Evolutionary conservation across 164 flowering plant genomes (phyloP).

Genomic region (Magnolia sinica): DNA sequence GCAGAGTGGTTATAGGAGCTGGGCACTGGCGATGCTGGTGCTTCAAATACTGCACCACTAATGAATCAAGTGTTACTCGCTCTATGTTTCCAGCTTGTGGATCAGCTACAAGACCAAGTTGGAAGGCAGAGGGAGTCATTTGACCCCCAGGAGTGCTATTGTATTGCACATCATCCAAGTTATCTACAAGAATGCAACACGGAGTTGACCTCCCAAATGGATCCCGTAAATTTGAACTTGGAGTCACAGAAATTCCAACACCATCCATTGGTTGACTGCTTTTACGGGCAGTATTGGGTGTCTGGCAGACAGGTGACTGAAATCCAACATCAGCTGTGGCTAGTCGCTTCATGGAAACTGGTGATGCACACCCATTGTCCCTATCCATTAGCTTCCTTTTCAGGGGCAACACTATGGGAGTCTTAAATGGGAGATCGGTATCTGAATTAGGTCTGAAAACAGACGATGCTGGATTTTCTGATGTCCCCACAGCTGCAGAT

Average conservation of each 20-base stretch:
- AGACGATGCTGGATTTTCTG: conserved; percentile 38
- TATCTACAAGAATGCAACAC: conserved; percentile 27
- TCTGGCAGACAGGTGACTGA: conserved; percentile 51
- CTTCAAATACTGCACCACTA: conserved; percentile 90
- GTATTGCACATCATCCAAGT: conserved; percentile 43
- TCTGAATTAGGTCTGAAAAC: conserved; percentile 31
- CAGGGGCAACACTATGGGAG: conserved; percentile 66
- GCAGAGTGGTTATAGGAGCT: conserved; percentile 95
- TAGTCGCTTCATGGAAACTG: conserved; percentile 52
- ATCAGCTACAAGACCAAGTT: conserved; percentile 45
- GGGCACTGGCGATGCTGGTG: conserved; percentile 98
- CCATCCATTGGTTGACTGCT: conserved; percentile 37
- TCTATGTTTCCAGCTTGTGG: conserved; percentile 50
- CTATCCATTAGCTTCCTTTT: conserved; percentile 79
- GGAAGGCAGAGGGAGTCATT: conserved; percentile 31
- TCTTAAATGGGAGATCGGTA: conserved; percentile 48
- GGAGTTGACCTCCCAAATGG: conserved; percentile 30
- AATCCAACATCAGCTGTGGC: conserved; percentile 49
- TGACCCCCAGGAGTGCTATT: conserved; percentile 26
- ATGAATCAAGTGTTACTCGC: conserved; percentile 73
- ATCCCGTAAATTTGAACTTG: conserved; percentile 42
- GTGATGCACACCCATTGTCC: conserved; percentile 42
- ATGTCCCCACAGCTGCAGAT: conserved; percentile 21
- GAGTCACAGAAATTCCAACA: conserved; percentile 38
- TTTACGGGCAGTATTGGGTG: conserved; percentile 46